Evolutionary conservation across 148 eudicot species (phyloP), one percentile per base, ranked within the genome.

Genomic region (Silene uniflora): DNA sequence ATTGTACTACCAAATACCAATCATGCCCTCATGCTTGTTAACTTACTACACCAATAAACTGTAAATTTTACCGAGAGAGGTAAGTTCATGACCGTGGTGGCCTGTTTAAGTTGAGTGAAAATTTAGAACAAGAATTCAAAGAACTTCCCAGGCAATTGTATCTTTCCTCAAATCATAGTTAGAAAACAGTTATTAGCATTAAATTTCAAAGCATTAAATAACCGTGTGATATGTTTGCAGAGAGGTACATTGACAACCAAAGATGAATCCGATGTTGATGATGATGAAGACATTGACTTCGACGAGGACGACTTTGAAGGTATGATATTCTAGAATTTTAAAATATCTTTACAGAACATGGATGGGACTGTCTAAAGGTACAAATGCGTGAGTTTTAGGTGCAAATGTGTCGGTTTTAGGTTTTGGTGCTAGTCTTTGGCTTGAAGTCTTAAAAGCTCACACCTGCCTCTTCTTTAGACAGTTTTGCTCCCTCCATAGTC

Each of bases 251-350:
- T 84, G 71, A 78, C 89, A 25, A 69, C 49, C 74, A 81, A 81
- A 75, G 90, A 84, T 21, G 93, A 77, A 66, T 87, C 87, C 32
- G 93, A 91, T 13, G 94, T 77, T 69, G 95, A 89, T 18, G 85
- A 85, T 39, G 92, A 85, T 23, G 97, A 91, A 55, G 95, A 93
- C 67, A 88, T 91, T 7, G 96, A 93, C 70, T 91, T 93, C 47
- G 90, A 91, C 18, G 97, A 91, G 73, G 97, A 88, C 4, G 97
- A 93, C 77, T 91, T 90, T 62, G 97, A 90, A 87, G 97, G 98
- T 93, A 21, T 54, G 32, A 27, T 23, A 18, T 13, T 70, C 77
- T 35, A 24, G 2, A 24, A 16, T 62, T 42, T n/a, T 19, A 10
- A 13, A 9, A 18, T 19, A 3, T 23, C 21, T 29, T 65, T 2